These are phyloP conservation scores for Botrytis elliptica DNA, from an alignment of 2,329 filamentous ascomycete genomes.

Conservation along the genomic window DNA sequence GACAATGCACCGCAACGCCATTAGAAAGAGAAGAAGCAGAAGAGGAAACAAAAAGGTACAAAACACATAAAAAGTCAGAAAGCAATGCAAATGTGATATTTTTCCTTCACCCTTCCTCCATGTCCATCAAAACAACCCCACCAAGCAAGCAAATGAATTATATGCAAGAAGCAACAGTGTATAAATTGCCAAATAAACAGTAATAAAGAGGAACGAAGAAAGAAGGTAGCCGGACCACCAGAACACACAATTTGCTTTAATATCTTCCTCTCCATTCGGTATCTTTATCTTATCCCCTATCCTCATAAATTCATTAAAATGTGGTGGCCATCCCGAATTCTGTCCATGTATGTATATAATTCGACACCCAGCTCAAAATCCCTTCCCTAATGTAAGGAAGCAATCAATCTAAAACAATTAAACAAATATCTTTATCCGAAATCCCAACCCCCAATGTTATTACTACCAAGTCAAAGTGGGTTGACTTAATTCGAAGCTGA, in stretches of 20 bases:
- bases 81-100: constrained; percentile 4
- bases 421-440: constrained; percentile 3
- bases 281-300: constrained; percentile 17
- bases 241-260: constrained; percentile 11
- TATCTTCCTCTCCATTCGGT: constrained; percentile 12
- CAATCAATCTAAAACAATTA: constrained; percentile 13
- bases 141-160: constrained; percentile 10
- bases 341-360: constrained; percentile 12
- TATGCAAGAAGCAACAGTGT: constrained; percentile 16
- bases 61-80: not conserved
- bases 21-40: not conserved
- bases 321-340: constrained; percentile 5
- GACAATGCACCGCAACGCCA: not conserved
- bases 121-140: constrained; percentile 2
- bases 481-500: constrained; percentile 10
- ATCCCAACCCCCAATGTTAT: not conserved
- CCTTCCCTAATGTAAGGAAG: not conserved
- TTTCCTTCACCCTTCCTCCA: not conserved
- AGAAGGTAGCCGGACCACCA: constrained; percentile 3
- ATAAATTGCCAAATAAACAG: constrained; percentile 9
- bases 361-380: constrained; percentile 4
- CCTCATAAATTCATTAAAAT: constrained; percentile 20
- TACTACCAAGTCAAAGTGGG: not conserved
- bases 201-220: not conserved
- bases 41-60: not conserved